Percentiles rank a stretch among this genome's conserved stretches.
These are phyloP conservation scores for barley (Hordeum vulgare) DNA, from an alignment of 176 grass and related monocot species.

Conservation along the genomic window DNA sequence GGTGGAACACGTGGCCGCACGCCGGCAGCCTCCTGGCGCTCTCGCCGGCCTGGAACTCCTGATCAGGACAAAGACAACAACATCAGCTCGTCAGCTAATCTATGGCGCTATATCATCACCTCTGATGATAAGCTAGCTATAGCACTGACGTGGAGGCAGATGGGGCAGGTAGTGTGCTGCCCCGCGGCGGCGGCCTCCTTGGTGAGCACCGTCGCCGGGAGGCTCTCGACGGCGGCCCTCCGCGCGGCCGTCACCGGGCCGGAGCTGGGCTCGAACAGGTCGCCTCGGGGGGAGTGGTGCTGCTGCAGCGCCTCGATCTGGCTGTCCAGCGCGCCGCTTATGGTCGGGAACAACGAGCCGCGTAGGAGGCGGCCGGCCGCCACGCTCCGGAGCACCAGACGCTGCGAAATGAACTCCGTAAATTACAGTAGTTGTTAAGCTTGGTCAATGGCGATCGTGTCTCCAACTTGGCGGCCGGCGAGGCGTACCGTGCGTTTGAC, in stretches of 20 bases:
- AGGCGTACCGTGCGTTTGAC: slow-evolving; percentile 33
- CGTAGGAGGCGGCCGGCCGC: slow-evolving; percentile 55
- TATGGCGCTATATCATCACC: neutral
- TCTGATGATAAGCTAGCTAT: neutral
- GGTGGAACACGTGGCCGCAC: neutral
- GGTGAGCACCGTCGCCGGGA: slow-evolving; percentile 40
- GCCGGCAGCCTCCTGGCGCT: neutral
- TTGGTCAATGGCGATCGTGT: neutral
- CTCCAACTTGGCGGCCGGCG: neutral
- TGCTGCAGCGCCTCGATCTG: slow-evolving; percentile 5
- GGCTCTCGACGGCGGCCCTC: slow-evolving; percentile 41
- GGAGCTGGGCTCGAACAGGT: slow-evolving; percentile 54
- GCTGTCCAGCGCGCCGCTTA: slow-evolving; percentile 16
- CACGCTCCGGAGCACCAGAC: slow-evolving; percentile 51
- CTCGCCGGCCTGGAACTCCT: slow-evolving; percentile 1
- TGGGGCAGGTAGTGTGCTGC: slow-evolving; percentile 38
- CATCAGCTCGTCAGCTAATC: neutral
- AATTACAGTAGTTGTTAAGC: too few species aligned
- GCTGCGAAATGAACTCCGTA: slow-evolving; percentile 9
- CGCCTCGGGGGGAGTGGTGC: neutral
- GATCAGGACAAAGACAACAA: too few species aligned
- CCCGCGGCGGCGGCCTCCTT: neutral
- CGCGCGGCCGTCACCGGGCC: neutral
- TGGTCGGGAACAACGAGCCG: slow-evolving; percentile 57
- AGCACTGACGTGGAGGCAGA: slow-evolving; percentile 43